phyloP scores from a whole-genome alignment of 164 flowering plant species.

The Aristolochia californica region DNA sequence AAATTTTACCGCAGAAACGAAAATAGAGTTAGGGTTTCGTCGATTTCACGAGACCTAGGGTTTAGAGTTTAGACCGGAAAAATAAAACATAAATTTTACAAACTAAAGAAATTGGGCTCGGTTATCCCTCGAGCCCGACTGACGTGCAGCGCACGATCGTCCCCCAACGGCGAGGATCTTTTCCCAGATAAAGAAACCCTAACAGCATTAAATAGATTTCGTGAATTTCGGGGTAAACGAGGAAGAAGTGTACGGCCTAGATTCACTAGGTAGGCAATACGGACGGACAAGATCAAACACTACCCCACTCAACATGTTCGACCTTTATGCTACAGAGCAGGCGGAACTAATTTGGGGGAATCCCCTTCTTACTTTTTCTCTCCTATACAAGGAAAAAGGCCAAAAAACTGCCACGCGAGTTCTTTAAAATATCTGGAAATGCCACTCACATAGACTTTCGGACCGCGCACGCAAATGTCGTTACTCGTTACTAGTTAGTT shows the following conservation, averaged over 20 bases:
- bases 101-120: conserved; percentile 6
- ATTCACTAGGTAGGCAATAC: not conserved
- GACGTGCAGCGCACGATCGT: too few relatives aligned
- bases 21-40: conserved; percentile 47
- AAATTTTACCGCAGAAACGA: conserved; percentile 19
- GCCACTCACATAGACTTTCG: not conserved
- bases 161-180: too few relatives aligned
- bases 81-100: conserved; percentile 8
- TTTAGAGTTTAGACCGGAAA: conserved; percentile 44
- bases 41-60: conserved; percentile 33
- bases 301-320: too few relatives aligned
- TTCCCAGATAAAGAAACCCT: conserved; percentile 1
- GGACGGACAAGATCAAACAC: conserved; percentile 14
- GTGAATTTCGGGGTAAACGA: conserved; percentile 18
- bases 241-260: conserved; percentile 10
- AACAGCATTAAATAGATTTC: conserved; percentile 8
- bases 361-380: not conserved
- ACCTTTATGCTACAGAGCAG: not conserved
- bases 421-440: not conserved
- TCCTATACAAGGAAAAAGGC: not conserved
- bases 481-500: too few relatives aligned
- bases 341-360: conserved; percentile 5
- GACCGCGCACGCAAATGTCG: not conserved
- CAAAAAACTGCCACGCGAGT: not conserved
- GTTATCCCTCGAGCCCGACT: not conserved